A percentile compares a stretch with the other conserved stretches of the same genome.
Conservation (phyloP, 2,329 filamentous ascomycete species). For the Hawksworthiomyces lignivorus region DNA sequence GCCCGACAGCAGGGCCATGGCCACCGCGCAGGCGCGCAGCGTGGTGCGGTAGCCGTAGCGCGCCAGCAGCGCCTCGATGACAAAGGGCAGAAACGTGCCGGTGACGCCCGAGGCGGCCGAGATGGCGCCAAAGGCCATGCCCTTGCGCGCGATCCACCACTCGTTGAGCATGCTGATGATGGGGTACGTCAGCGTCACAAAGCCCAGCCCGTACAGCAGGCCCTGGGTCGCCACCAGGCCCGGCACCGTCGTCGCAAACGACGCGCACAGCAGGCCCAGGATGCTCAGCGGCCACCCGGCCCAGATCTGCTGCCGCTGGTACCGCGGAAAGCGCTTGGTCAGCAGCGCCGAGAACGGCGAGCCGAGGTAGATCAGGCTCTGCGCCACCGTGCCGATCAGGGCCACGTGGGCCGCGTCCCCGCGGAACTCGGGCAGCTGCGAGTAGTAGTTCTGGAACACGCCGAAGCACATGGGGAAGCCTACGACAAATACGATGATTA, state of each 20-base stretch:
- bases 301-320: constrained; percentile 23
- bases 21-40: constrained; percentile 43
- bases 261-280: constrained; percentile 44
- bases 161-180: constrained; percentile 53
- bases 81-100: constrained; percentile 43
- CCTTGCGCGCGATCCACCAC: constrained; percentile 53
- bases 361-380: constrained; percentile 14
- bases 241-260: constrained; percentile 42
- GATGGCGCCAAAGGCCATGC: constrained; percentile 57
- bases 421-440: constrained; percentile 47
- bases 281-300: constrained; percentile 41
- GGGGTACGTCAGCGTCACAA: constrained; percentile 46
- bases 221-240: constrained; percentile 56
- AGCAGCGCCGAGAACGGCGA: constrained; percentile 32
- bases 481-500: not conserved
- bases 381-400: constrained; percentile 37
- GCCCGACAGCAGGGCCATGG: constrained; percentile 41
- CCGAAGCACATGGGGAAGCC: constrained; percentile 63
- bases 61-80: constrained; percentile 44
- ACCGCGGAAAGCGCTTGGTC: constrained; percentile 21
- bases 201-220: constrained; percentile 51
- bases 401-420: no score
- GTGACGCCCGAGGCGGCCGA: constrained; percentile 47
- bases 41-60: constrained; percentile 45
- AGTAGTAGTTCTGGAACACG: constrained; percentile 65